Evolutionary conservation across 352 stramenopile genomes (phyloP).

Genomic region (Peronospora belbahrii): DNA sequence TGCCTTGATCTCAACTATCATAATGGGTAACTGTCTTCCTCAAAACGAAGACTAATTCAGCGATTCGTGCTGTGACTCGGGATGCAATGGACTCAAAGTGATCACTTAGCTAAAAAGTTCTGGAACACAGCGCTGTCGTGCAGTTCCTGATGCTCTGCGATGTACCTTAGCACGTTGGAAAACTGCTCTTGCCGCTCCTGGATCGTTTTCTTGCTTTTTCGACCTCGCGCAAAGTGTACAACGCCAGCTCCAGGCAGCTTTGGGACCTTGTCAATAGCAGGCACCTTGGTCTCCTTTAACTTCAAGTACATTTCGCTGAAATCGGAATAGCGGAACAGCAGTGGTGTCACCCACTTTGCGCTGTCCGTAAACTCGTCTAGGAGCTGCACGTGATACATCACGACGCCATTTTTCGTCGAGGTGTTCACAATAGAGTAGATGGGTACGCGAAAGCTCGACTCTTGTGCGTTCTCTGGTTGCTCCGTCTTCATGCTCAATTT

Average conservation of each 20-base stretch:
- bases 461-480: not conserved
- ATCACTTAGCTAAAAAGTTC: constrained; percentile 29
- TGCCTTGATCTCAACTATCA: constrained; percentile 1
- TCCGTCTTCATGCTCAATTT: constrained; percentile 12
- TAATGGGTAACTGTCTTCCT: constrained; percentile 12
- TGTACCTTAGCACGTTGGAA: constrained; percentile 37
- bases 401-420: constrained; percentile 26
- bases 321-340: constrained; percentile 40
- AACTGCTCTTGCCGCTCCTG: constrained; percentile 41
- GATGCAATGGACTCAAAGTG: not conserved
- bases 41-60: constrained; percentile 10
- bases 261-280: constrained; percentile 26
- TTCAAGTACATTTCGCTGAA: constrained; percentile 49
- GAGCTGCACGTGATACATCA: constrained; percentile 37
- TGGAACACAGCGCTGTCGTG: constrained; percentile 38
- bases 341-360: constrained; percentile 22
- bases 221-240: constrained; percentile 38
- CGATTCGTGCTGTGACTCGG: constrained; percentile 14
- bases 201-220: constrained; percentile 38
- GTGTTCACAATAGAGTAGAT: constrained; percentile 30
- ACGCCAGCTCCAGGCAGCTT: constrained; percentile 31
- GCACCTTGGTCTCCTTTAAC: constrained; percentile 29
- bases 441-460: not conserved
- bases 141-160: constrained; percentile 32
- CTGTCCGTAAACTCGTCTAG: constrained; percentile 21